These are phyloP conservation scores for Eucalyptus cladocalyx DNA, from an alignment of 345 rosid species.

Conservation along the genomic window DNA sequence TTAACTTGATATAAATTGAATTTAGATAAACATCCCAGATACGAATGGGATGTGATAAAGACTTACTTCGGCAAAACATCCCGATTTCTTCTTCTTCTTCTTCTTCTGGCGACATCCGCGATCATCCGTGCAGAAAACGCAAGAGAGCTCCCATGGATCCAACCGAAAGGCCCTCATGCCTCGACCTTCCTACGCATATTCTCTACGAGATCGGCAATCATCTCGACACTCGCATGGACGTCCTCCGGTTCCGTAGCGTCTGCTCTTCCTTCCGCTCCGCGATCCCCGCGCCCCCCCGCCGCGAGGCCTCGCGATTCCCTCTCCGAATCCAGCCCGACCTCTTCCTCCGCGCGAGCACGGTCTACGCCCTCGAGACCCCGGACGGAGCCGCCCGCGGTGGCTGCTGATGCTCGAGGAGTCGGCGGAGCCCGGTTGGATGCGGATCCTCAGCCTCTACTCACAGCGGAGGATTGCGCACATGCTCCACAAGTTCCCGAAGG, in stretches of 20 bases:
- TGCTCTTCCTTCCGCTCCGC: background rate
- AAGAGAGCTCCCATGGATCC: background rate
- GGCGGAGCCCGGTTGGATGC: no score
- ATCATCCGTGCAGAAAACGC: background rate
- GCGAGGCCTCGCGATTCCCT: background rate
- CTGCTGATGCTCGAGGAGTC: no score
- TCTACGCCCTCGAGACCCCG: no score
- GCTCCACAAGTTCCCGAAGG: no score
- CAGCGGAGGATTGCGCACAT: no score
- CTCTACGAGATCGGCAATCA: background rate
- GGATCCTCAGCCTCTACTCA: no score
- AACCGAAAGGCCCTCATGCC: background rate
- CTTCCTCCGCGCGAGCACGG: no score
- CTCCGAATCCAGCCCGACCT: no score
- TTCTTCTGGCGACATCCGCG: background rate
- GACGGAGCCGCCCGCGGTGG: no score
- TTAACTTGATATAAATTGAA: background rate
- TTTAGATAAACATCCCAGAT: background rate
- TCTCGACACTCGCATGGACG: background rate
- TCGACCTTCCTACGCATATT: background rate
- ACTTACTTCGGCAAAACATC: background rate
- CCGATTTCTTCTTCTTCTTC: no score
- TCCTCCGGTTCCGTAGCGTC: background rate
- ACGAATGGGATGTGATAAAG: background rate
- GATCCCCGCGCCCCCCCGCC: background rate